phyloP scores from a whole-genome alignment of 106 monocot genomes.

The Dendrobium chrysotoxum region DNA sequence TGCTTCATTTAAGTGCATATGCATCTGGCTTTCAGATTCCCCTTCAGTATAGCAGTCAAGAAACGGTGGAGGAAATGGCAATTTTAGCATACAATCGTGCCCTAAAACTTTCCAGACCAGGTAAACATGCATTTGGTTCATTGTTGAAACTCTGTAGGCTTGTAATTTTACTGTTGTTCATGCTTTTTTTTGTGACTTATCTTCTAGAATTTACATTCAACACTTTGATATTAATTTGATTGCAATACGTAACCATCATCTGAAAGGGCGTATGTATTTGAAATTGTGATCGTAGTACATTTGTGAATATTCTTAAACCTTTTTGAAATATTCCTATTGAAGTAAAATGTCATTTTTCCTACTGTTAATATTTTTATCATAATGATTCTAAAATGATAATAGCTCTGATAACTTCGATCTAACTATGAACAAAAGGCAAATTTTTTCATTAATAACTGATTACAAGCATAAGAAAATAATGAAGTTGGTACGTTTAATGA shows the following conservation, averaged over 20 bases:
- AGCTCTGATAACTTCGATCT: not conserved
- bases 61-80: slow-evolving; percentile 82
- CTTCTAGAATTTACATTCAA: not conserved
- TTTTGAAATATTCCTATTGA: not conserved
- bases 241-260: not conserved
- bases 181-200: not conserved
- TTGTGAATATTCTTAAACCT: not conserved
- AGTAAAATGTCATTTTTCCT: not conserved
- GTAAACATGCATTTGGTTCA: slow-evolving; percentile 22
- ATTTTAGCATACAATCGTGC: slow-evolving; percentile 82
- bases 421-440: not conserved
- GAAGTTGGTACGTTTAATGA: too few relatives aligned
- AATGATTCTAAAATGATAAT: not conserved
- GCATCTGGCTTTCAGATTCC: slow-evolving; percentile 51
- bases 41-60: slow-evolving; percentile 54
- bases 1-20: not conserved
- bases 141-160: not conserved
- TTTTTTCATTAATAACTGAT: too few relatives aligned
- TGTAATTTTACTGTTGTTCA: not conserved
- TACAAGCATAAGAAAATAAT: too few relatives aligned
- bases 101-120: slow-evolving; percentile 81
- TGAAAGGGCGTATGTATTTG: not conserved
- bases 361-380: not conserved
- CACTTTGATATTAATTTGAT: not conserved
- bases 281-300: not conserved